These are phyloP conservation scores for Daphne laureola DNA, from an alignment of 441 rosid species.

Conservation along the genomic window DNA sequence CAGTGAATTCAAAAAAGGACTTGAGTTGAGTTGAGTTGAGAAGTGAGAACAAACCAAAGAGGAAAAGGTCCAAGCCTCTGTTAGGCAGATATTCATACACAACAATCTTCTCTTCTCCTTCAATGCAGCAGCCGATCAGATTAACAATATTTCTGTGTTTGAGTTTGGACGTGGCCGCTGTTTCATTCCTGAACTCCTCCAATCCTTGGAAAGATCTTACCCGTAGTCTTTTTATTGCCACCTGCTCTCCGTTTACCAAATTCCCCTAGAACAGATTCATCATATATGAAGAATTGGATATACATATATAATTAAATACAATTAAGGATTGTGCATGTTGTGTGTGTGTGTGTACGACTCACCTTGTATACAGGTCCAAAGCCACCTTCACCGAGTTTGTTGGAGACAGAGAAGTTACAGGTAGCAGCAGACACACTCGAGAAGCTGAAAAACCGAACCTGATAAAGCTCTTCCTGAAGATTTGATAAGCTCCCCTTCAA, in stretches of 20 bases:
- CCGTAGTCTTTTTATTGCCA: constrained; percentile 23
- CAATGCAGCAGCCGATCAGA: constrained; percentile 28
- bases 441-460: constrained; percentile 7
- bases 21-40: too few species aligned
- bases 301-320: too few species aligned
- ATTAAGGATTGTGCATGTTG: too few species aligned
- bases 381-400: constrained; percentile 28
- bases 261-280: constrained; percentile 10
- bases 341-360: too few species aligned
- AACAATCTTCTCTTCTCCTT: constrained; percentile 23
- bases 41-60: constrained; percentile 31
- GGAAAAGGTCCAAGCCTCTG: constrained; percentile 29
- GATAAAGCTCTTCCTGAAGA: too few species aligned
- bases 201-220: constrained; percentile 19
- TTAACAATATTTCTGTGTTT: constrained; percentile 30
- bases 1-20: too few species aligned
- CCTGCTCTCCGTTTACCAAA: constrained; percentile 16
- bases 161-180: constrained; percentile 16
- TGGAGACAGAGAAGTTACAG: constrained; percentile 16
- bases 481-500: too few species aligned
- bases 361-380: constrained; percentile 12
- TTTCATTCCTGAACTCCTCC: constrained; percentile 22
- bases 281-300: too few species aligned
- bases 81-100: constrained; percentile 32
- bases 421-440: constrained; percentile 15